phyloP scores from a whole-genome alignment of 1,284 basidiomycete genomes.

The Ceratobasidium papillatum region DNA sequence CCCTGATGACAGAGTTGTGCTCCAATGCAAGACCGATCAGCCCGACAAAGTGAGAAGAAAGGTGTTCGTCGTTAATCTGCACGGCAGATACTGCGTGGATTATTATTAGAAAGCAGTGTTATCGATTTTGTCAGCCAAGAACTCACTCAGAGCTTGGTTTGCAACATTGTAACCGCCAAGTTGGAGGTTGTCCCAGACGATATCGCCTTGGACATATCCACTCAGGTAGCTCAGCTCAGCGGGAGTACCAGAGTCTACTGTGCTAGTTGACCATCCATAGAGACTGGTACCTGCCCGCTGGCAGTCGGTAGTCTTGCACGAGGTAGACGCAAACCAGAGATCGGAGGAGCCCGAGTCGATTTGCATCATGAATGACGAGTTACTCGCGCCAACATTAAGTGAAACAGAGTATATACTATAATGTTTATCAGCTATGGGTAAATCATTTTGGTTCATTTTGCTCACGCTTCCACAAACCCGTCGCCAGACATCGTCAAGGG shows the following conservation, averaged over 20 bases:
- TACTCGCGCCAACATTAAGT: slow-evolving; percentile 3
- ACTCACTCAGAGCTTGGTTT: slow-evolving; percentile 33
- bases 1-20: slow-evolving; percentile 38
- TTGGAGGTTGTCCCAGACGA: slow-evolving; percentile 24
- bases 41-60: slow-evolving; percentile 42
- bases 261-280: slow-evolving; percentile 22
- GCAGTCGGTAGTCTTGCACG: slow-evolving; percentile 12
- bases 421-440: not conserved
- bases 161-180: slow-evolving; percentile 13
- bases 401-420: slow-evolving; percentile 19
- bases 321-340: slow-evolving; percentile 25
- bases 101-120: not conserved
- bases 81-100: slow-evolving; percentile 36
- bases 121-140: not conserved
- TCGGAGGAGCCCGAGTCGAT: slow-evolving; percentile 33
- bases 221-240: slow-evolving; percentile 20
- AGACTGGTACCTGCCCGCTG: slow-evolving; percentile 22
- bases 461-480: slow-evolving; percentile 31
- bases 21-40: slow-evolving; percentile 42
- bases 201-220: slow-evolving; percentile 16
- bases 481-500: slow-evolving; percentile 38
- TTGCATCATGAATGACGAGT: slow-evolving; percentile 24
- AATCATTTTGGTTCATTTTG: not conserved
- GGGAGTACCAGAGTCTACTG: slow-evolving; percentile 12
- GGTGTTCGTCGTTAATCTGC: slow-evolving; percentile 39